Evolutionary conservation across 1,139 yeast species (phyloP), one percentile per base, ranked within the genome.

Genomic region (Pichia sp.): DNA sequence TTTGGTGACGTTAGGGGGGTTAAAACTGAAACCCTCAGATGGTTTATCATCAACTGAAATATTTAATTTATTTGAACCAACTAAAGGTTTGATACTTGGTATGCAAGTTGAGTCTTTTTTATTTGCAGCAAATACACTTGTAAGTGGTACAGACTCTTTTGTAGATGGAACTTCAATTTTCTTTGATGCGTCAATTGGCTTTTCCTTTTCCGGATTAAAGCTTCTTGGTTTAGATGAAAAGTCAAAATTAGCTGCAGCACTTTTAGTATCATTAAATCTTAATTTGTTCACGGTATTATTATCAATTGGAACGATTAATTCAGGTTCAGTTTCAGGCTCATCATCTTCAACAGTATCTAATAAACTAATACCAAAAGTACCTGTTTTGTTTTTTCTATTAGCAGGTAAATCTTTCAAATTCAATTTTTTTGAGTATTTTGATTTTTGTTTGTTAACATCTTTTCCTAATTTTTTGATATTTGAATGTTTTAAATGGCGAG

Each of bases 401-500:
- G 38, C 45, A 1, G 61, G 54, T 2, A 55, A 39, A 3, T 41
- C 30, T 3, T 37, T 30, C 11, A 32, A 9, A 13, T 36, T 19
- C 7, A 30, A 5, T 11, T 22, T 14, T 33, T 38, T 32, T 5
- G 31, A 11, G 16, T 13, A 19, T 11, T 29, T 37, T 2, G 21
- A 21, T 16, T 38, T 44, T 14, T 38, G 22, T 6, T 32, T 34
- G 4, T 24, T 37, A 6, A 40, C 22, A 21, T 20, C 32, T 15
- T 40, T 41, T 3, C 37, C 22, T 11, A 32, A 19, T 25, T 40
- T 46, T 11, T 38, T 10, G 10, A 38, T 26, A 16, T 37, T 42
- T n/a, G 51, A 35, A 20, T 48, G 50, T 13, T 47, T 47, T 3
- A 55, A 41, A 40, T 58, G 55, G 28, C 52, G 47, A 3, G 60